Evolutionary conservation across 768 basidiomycete genomes (phyloP).

Genomic region (Trametopsis cervina): DNA sequence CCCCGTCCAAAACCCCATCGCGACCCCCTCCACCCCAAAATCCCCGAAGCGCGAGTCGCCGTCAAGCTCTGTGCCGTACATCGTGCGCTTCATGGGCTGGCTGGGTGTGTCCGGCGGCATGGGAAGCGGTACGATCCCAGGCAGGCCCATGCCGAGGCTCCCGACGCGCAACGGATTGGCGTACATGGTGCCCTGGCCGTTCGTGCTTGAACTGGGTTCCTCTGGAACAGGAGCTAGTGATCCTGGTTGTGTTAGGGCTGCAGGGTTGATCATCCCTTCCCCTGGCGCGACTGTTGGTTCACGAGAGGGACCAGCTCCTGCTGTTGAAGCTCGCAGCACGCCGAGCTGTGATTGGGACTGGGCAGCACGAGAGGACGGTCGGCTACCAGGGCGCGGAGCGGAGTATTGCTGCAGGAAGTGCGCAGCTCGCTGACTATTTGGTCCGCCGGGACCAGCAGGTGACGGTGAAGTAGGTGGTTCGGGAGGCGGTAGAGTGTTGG

Average conservation of each 20-base stretch:
- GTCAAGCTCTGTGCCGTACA: slow-evolving; percentile 84
- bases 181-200: neutral
- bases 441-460: slow-evolving; percentile 22
- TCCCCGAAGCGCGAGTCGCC: slow-evolving; percentile 79
- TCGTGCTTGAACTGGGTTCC: neutral
- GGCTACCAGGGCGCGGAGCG: neutral
- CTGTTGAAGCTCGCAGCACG: neutral
- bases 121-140: slow-evolving; percentile 32
- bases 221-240: slow-evolving; percentile 4
- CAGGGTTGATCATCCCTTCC: slow-evolving; percentile 12
- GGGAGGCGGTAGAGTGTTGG: slow-evolving; percentile 21
- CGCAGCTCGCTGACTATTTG: neutral
- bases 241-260: slow-evolving; percentile 8
- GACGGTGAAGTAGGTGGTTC: slow-evolving; percentile 55
- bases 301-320: slow-evolving; percentile 4
- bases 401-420: too few species aligned
- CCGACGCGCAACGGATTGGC: neutral
- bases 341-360: neutral
- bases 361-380: neutral
- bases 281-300: neutral
- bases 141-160: slow-evolving; percentile 26
- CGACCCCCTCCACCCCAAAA: slow-evolving; percentile 74
- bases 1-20: slow-evolving; percentile 62
- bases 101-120: slow-evolving; percentile 37
- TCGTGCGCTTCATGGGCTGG: slow-evolving; percentile 54